Evolutionary conservation across 345 rosid species (phyloP), one percentile per base, ranked within the genome.

Genomic region (Lepidium aucheri): DNA sequence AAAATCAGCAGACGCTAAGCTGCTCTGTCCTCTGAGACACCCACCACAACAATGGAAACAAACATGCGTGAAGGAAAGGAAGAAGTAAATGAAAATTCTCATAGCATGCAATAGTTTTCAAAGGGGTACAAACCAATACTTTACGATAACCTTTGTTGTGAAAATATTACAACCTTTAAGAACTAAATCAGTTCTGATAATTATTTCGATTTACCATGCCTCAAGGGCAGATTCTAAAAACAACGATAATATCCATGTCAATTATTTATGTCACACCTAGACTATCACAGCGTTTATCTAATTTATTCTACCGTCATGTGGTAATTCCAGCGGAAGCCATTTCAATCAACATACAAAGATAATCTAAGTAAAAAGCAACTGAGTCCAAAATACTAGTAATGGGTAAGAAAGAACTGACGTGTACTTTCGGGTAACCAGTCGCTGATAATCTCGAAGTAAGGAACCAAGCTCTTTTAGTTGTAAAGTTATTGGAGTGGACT

Each of bases 401-500:
- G 16, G 28, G 33, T 11, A 60, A 44, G 34, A 43, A 60, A 45
- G 39, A 47, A 65, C 99, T 88, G 82, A 94, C 99, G 65, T 24
- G 66, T 74, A 65, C 59, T 66, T 77, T 41, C 73, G 77, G 22
- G 84, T 50, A 61, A 90, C 67, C 60, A 94, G 68, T 43, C 92
- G 85, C 55, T 88, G 97, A 73, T 94, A 90, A 76, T 94, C 99
- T 66, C 86, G 89, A 63, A 90, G 86, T 75, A 94, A 82, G 38
- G 96, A 89, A 53, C 85, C 84, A 49, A 94, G 84, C 79, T 94
- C 96, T 78, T 84, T 84, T 12, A 90, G 71, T 60, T 73, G 80
- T 69, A 88, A 68, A 63, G 85, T 80, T 61, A 52, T 68, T 3
- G 90, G 84, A 6, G 79, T 63, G 72, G 84, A 66, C 57, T 72